Conservation (phyloP, 192 early-diverging fungal genomes). For the Rhizoclosmatium sp. region DNA sequence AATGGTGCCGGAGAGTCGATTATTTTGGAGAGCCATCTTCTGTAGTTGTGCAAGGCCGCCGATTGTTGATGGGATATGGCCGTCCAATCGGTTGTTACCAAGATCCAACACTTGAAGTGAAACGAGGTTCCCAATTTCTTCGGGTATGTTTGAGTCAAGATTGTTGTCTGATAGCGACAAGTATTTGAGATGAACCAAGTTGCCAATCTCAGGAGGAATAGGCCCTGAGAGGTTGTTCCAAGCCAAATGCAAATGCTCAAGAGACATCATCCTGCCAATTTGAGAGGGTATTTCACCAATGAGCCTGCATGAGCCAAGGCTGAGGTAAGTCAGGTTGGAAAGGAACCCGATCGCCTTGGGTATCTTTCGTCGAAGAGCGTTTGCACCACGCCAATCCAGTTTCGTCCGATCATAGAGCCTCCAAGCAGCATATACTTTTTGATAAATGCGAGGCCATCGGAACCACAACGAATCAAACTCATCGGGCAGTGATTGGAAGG, state of each 20-base stretch:
- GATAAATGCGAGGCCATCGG: slow-evolving; percentile 10
- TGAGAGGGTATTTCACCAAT: slow-evolving; percentile 3
- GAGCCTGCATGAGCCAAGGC: slow-evolving; percentile 4
- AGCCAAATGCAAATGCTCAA: neutral
- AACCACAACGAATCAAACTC: slow-evolving; percentile 24
- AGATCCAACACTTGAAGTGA: slow-evolving; percentile 1
- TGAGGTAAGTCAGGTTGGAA: neutral
- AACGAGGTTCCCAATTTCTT: slow-evolving; percentile 2
- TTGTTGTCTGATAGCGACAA: slow-evolving; percentile 9
- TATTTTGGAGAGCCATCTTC: slow-evolving; percentile 5
- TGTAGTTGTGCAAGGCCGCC: neutral
- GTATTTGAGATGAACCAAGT: neutral
- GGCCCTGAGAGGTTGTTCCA: slow-evolving; percentile 20
- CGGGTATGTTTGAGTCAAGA: neutral
- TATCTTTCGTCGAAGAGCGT: neutral
- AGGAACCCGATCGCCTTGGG: slow-evolving; percentile 10
- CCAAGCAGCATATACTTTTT: slow-evolving; percentile 5
- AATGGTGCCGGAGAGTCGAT: slow-evolving; percentile 1
- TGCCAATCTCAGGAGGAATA: slow-evolving; percentile 10
- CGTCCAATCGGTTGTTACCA: neutral
- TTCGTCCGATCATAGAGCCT: neutral
- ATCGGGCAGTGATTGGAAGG: neutral
- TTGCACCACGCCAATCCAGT: slow-evolving; percentile 19
- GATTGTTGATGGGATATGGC: slow-evolving; percentile 6
- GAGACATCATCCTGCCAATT: slow-evolving; percentile 4